These are phyloP conservation scores for Fusarium clavum DNA, from an alignment of 2,329 filamentous ascomycete species.

Conservation along the genomic window DNA sequence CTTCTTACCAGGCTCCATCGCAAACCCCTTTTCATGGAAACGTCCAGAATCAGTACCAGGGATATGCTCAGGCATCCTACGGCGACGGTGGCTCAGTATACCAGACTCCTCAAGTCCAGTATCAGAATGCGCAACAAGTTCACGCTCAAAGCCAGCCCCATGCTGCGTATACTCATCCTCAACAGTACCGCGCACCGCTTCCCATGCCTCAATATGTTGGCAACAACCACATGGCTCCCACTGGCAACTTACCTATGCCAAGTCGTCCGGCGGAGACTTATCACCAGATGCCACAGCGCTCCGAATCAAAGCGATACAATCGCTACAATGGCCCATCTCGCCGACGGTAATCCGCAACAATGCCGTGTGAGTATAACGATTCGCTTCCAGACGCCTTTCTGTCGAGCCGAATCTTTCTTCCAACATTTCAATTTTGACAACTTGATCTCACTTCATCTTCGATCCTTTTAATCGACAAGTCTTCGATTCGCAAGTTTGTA, in stretches of 20 bases:
- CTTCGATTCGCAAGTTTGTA: constrained; percentile 10
- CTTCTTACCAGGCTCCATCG: background rate
- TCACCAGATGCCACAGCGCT: constrained; percentile 9
- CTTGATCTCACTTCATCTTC: background rate
- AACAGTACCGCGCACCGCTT: background rate
- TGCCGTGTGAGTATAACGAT: background rate
- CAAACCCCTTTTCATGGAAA: background rate
- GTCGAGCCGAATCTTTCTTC: background rate
- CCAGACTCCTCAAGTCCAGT: background rate
- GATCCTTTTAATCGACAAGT: background rate
- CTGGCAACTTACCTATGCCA: background rate
- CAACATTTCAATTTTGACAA: background rate
- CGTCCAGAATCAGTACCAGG: background rate
- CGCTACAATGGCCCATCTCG: constrained; percentile 2
- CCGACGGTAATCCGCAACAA: background rate
- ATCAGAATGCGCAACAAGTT: background rate
- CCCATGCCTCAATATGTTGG: background rate
- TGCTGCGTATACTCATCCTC: constrained; percentile 10
- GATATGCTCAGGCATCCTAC: background rate
- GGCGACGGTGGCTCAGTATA: background rate
- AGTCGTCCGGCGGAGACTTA: background rate
- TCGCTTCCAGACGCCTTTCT: background rate
- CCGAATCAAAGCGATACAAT: constrained; percentile 13
- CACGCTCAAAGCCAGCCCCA: background rate
- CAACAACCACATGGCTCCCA: background rate